Percentiles rank a stretch among this genome's conserved stretches.
Conservation (phyloP, 2,329 filamentous ascomycete species). For the Penicillium verrucosum region DNA sequence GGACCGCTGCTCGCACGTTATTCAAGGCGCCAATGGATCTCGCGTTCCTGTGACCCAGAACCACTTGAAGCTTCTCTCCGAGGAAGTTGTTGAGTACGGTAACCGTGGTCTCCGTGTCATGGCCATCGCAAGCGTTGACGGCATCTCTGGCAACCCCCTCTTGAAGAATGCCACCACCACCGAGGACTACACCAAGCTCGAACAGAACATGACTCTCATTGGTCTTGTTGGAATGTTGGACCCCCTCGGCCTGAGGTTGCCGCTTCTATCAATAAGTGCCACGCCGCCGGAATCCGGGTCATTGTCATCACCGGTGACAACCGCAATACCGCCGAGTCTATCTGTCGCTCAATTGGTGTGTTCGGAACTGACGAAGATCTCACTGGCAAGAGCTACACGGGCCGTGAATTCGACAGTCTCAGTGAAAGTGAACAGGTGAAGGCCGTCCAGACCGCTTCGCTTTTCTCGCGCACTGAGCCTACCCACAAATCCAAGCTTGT, state of each 20-base stretch:
- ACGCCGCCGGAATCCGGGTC: slow-evolving; percentile 88
- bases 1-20: slow-evolving; percentile 79
- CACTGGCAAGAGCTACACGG: slow-evolving; percentile 88
- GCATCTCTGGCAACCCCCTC: slow-evolving; percentile 68
- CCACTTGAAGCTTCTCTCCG: slow-evolving; percentile 66
- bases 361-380: slow-evolving; percentile 81
- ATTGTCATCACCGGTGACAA: slow-evolving; percentile 99
- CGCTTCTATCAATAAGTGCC: slow-evolving; percentile 81
- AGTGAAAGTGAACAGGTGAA: slow-evolving; percentile 74
- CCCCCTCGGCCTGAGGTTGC: slow-evolving; percentile 91
- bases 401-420: slow-evolving; percentile 87
- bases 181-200: slow-evolving; percentile 77
- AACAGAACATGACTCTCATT: slow-evolving; percentile 91
- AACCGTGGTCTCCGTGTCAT: slow-evolving; percentile 93
- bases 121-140: slow-evolving; percentile 79
- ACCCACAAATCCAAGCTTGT: slow-evolving; percentile 97
- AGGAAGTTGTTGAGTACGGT: slow-evolving; percentile 84
- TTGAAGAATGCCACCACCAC: slow-evolving; percentile 74
- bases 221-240: slow-evolving; percentile 96
- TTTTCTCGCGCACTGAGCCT: slow-evolving; percentile 96
- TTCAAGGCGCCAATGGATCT: slow-evolving; percentile 76
- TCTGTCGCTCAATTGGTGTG: slow-evolving; percentile 94
- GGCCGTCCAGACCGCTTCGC: slow-evolving; percentile 77
- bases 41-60: slow-evolving; percentile 68
- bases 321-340: slow-evolving; percentile 94